Percentiles rank a stretch among this genome's conserved stretches.
Conservation (phyloP, 1,284 basidiomycete genomes). For the Rhizopogon parksii region DNA sequence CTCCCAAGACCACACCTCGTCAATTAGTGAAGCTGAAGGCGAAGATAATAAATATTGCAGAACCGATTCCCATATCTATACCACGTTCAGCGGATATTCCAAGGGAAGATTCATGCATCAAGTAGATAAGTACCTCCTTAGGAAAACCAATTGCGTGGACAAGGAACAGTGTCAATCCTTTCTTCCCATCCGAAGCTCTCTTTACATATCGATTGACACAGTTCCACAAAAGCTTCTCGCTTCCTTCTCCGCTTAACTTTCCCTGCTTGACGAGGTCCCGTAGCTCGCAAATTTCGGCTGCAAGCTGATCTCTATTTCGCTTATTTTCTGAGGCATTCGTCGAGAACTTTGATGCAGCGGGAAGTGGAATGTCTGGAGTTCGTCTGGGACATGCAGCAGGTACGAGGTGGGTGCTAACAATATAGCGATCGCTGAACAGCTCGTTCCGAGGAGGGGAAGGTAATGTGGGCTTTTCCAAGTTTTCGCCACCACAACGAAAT, state of each 20-base stretch:
- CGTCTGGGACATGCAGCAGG: slow-evolving; percentile 64
- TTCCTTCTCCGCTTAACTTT: slow-evolving; percentile 18
- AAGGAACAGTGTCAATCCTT: slow-evolving; percentile 62
- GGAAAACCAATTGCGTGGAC: slow-evolving; percentile 79
- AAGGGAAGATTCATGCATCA: background rate
- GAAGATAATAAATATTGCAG: slow-evolving; percentile 42
- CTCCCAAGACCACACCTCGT: slow-evolving; percentile 79
- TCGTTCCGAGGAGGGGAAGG: slow-evolving; percentile 14
- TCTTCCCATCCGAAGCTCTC: slow-evolving; percentile 11
- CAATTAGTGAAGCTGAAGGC: slow-evolving; percentile 33
- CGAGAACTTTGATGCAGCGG: slow-evolving; percentile 20
- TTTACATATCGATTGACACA: slow-evolving; percentile 49
- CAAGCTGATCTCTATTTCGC: slow-evolving; percentile 15
- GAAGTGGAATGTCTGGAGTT: slow-evolving; percentile 38
- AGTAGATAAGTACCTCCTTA: slow-evolving; percentile 53
- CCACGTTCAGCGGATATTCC: background rate
- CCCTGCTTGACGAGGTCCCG: slow-evolving; percentile 13
- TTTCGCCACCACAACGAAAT: background rate
- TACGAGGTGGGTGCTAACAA: slow-evolving; percentile 58
- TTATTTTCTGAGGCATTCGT: slow-evolving; percentile 27
- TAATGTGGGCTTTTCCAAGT: slow-evolving; percentile 9
- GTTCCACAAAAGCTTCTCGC: slow-evolving; percentile 43
- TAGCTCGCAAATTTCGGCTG: slow-evolving; percentile 21
- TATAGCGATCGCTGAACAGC: slow-evolving; percentile 27
- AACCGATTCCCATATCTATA: slow-evolving; percentile 62